Evolutionary conservation across 345 rosid species (phyloP).

Genomic region (Eucalyptus coolabah): DNA sequence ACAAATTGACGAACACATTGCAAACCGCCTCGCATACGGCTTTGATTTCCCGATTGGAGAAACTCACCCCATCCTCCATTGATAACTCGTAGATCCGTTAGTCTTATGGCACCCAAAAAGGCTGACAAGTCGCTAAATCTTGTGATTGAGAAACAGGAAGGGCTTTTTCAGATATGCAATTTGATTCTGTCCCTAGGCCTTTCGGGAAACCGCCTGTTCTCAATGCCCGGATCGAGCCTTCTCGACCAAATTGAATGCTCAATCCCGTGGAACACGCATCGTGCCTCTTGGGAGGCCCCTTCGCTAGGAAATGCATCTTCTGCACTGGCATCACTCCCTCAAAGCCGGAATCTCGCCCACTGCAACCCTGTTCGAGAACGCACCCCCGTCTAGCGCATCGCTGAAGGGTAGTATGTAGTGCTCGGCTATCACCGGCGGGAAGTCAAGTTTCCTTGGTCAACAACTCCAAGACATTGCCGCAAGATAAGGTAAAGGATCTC

Average conservation of each 20-base stretch:
- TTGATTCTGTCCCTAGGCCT: not conserved
- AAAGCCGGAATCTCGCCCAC: not conserved
- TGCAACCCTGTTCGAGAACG: not conserved
- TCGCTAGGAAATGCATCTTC: not conserved
- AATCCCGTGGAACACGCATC: not conserved
- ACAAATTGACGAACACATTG: not conserved
- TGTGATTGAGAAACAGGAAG: not conserved
- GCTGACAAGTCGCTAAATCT: not conserved
- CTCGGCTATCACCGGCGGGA: not conserved
- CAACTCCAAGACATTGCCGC: not conserved
- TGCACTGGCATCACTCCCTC: not conserved
- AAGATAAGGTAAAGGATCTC: too few relatives aligned
- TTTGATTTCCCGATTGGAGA: not conserved
- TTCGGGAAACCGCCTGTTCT: not conserved
- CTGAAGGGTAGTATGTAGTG: not conserved
- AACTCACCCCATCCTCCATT: not conserved
- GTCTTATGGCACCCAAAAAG: not conserved
- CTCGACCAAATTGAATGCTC: not conserved
- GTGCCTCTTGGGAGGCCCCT: not conserved
- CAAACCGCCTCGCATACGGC: not conserved
- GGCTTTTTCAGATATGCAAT: not conserved
- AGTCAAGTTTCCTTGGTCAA: accelerated
- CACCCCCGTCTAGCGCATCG: not conserved
- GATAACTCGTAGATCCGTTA: not conserved
- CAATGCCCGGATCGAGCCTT: not conserved